Percentiles rank a stretch among this genome's conserved stretches.
Evolutionary conservation across 805 yeast species (phyloP).

Genomic region (Starmerella khaoyaiensis): DNA sequence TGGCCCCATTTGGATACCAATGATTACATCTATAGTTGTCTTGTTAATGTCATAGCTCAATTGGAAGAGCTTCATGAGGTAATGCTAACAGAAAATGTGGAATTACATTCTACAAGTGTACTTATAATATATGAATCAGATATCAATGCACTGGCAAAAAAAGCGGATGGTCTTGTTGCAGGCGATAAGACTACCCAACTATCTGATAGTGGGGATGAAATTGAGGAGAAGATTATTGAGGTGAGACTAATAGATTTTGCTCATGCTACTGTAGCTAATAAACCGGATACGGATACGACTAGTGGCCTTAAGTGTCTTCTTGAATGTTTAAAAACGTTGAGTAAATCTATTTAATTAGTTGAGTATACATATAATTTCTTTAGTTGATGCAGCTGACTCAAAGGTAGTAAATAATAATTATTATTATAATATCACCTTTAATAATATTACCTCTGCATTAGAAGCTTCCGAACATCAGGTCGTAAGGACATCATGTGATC

Average conservation of each 20-base stretch:
- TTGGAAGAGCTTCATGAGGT: conserved; percentile 56
- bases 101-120: conserved; percentile 28
- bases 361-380: no score
- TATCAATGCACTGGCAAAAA: conserved; percentile 36
- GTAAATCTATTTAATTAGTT: no score
- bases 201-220: conserved; percentile 20
- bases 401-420: no score
- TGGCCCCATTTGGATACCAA: conserved; percentile 18
- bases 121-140: conserved; percentile 67
- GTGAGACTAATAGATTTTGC: conserved; percentile 80
- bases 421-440: no score
- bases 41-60: conserved; percentile 41
- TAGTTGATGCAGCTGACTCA: no score
- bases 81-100: conserved; percentile 34
- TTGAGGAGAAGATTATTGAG: conserved; percentile 35
- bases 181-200: background rate
- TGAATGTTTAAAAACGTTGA: no score
- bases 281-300: conserved; percentile 59
- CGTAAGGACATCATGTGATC: no score
- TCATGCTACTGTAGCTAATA: conserved; percentile 51
- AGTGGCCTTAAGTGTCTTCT: conserved; percentile 57
- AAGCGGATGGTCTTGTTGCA: conserved; percentile 24
- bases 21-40: conserved; percentile 24
- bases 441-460: no score
- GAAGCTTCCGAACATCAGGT: no score